Base-by-base conservation (phyloP, 176 grass and related monocot species). In the Miscanthus lutarioriparius region DNA sequence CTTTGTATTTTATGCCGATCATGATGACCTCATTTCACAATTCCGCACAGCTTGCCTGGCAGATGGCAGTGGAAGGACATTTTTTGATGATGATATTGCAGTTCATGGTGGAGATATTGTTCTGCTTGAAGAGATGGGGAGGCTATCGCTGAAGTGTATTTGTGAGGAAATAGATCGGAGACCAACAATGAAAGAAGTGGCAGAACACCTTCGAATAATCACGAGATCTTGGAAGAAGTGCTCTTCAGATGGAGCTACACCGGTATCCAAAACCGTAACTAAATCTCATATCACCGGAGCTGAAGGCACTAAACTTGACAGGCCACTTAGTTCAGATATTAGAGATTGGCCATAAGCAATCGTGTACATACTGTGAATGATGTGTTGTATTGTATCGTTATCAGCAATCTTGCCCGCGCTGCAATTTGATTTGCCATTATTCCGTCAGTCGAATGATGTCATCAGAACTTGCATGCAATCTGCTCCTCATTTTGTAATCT, bases 141-240 rank as follows among this genome's bases (percentile, higher is more conserved):
- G 11, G 30, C 28, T 83, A 28, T 61, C 70, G 36, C 27, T 49
- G 70, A 61, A 71, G 35, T 82, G 80, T 41, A 22, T 17, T 3
- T 12, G 8, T 20, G 9, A 0, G 22, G 20, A 41, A 30, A 15
- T 8, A 61, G 4, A 80, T 33, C 41, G 71, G 22, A 72, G 48
- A 2, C 80, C 80, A 59, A 43, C 67, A 43, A 82, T 82, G 67
- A 41, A 72, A 15, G 67, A 82, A 82, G 80, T 82, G n/a, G 80
- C 36, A 40, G 67, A 41, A 61, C 15, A 22, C 36, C 67, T 53
- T 53, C 10, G 54, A 11, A 35, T 23, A 13, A 2, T 74, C 1
- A 61, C 36, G 2, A 30, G 37, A 11, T 63, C 17, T 61, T 45
- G 53, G 53, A 73, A 33, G 65, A 33, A 49, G 10, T 47, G 23